Base-by-base conservation (phyloP, 148 eudicot genomes). In the Vaccinium darrowii region DNA sequence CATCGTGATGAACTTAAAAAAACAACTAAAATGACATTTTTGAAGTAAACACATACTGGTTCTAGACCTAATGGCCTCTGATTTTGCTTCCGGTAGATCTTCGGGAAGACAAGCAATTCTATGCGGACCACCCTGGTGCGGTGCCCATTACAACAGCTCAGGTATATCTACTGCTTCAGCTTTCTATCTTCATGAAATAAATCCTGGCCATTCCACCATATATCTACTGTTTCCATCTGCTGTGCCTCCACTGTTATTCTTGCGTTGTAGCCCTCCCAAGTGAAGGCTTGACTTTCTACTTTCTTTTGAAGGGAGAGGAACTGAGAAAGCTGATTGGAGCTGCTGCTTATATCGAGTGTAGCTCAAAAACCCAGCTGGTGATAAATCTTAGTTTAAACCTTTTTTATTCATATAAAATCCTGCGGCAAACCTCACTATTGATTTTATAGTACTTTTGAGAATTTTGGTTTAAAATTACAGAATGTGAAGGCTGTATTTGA, bases 361-460 rank as follows among this genome's bases (percentile, higher is more conserved):
- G 97, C 89, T 92, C 98, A 58, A 95, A 93, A 88, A 91, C 97
- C 57, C 98, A 95, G 86, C 97, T 92, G 98, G 98, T 95, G 51
- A 56, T 36, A 33, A 8, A 30, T 69, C 33, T 80, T 21, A 15
- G 10, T 58, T 19, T 14, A 7, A 4, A 3, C 18, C 1, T 1
- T 79, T 2, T 79, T 7, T 79, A 23, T 79, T 79, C 8, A 1
- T 57, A 21, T 23, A 18, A 56, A 53, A 2, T 78, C 62, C 5
- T 56, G 67, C 21, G 0, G 12, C 56, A 13, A 23, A 9, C 25
- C 51, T 23, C 52, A 72, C 13, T 25, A 33, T 11, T 56, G 51
- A 51, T 25, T 7, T 33, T 63, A 65, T 69, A 27, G 8, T 69
- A 12, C 21, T 27, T n/a, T 9, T 47, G 58, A 36, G 21, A 1